Conservation (phyloP, 2,329 filamentous ascomycete species). For the Penicillium sp. region DNA sequence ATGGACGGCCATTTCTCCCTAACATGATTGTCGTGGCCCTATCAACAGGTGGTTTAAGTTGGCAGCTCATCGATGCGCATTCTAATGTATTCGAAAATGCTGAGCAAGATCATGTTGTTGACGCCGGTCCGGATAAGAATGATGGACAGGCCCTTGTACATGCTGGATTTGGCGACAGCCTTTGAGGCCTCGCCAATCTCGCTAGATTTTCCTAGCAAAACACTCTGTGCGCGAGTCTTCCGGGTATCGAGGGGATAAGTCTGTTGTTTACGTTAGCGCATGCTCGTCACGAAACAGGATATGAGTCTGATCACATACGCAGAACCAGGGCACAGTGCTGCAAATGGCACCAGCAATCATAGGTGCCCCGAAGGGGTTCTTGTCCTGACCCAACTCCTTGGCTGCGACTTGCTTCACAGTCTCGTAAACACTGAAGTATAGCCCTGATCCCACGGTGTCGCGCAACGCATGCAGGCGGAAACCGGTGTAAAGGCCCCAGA, state of each 20-base stretch:
- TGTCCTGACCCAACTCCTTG: slow-evolving; percentile 44
- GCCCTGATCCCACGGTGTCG: slow-evolving; percentile 46
- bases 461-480: slow-evolving; percentile 46
- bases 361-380: slow-evolving; percentile 44
- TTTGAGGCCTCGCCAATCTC: slow-evolving; percentile 42
- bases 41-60: slow-evolving; percentile 6
- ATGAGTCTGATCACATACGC: slow-evolving; percentile 34
- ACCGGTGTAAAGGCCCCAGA: slow-evolving; percentile 47
- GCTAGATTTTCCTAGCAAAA: slow-evolving; percentile 43
- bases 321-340: slow-evolving; percentile 49
- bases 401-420: slow-evolving; percentile 47
- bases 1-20: background rate
- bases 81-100: slow-evolving; percentile 48
- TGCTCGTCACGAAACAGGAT: no score
- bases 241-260: slow-evolving; percentile 50
- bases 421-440: slow-evolving; percentile 50
- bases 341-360: slow-evolving; percentile 48
- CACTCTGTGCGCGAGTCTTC: slow-evolving; percentile 50
- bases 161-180: slow-evolving; percentile 43
- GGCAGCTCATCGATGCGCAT: slow-evolving; percentile 43
- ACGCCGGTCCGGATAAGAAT: slow-evolving; percentile 47
- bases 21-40: background rate
- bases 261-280: slow-evolving; percentile 24
- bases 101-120: slow-evolving; percentile 51
- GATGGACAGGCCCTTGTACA: slow-evolving; percentile 50